Evolutionary conservation across 2,329 filamentous ascomycete species (phyloP).

Genomic region (Ascochyta clinopodiicola): DNA sequence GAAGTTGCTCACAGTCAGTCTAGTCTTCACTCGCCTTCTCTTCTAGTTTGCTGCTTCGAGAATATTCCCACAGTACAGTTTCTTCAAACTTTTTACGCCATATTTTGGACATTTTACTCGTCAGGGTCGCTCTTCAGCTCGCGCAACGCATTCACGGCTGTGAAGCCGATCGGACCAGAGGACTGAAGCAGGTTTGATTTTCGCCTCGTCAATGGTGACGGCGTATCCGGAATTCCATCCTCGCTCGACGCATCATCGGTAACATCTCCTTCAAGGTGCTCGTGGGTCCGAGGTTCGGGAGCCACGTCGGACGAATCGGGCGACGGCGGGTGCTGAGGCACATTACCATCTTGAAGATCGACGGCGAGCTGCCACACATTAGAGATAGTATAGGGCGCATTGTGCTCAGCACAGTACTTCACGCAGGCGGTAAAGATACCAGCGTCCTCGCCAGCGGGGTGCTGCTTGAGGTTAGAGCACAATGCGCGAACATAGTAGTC

Average conservation of each 20-base stretch:
- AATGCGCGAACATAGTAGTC: constrained; percentile 30
- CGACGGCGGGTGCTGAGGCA: constrained; percentile 2
- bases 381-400: constrained; percentile 18
- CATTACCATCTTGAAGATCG: constrained; percentile 11
- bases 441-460: constrained; percentile 19
- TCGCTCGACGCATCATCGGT: background rate
- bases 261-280: background rate
- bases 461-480: constrained; percentile 22
- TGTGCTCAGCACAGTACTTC: constrained; percentile 28
- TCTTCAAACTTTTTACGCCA: background rate
- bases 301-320: background rate
- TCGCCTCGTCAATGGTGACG: background rate
- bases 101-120: background rate
- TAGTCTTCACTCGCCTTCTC: background rate
- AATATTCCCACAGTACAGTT: background rate
- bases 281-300: background rate
- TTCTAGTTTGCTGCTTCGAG: background rate
- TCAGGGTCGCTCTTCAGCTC: background rate
- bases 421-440: constrained; percentile 41
- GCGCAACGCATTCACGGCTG: background rate
- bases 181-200: background rate
- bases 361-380: constrained; percentile 23
- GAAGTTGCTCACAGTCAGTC: too few relatives aligned
- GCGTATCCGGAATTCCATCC: background rate
- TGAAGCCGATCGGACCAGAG: background rate